Base-by-base conservation (phyloP, 2,329 filamentous ascomycete genomes). In the Magnaporthiopsis rhizophila region DNA sequence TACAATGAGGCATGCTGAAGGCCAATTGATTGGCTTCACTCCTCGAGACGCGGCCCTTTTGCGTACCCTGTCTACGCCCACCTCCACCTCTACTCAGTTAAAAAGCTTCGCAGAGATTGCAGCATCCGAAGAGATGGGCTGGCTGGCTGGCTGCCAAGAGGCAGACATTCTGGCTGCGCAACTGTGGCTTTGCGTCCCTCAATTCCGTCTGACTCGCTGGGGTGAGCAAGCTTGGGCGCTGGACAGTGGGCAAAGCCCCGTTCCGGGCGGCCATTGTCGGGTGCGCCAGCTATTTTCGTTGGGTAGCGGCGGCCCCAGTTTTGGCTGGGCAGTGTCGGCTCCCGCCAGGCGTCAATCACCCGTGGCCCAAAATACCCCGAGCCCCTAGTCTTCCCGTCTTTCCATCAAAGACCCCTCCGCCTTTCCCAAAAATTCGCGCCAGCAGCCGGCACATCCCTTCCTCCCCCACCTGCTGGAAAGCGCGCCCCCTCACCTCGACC, bases 161-260 rank as follows among this genome's bases (percentile, higher is more conserved):
- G 38, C 45, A 53, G 45, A 53, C 21, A 24, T 21, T 7, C 21
- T 50, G 15, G 15, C 38, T 21, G 38, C 38, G 11, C 38, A 15
- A 15, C 38, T 21, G 38, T 21, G 38, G 38, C 18, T 21, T 21
- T 18, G 18, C 15, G 38, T 21, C 15, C 38, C 38, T 8, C 30
- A 7, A 30, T 36, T 53, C 18, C 8, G 45, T 63, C 67, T 71
- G 68, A 69, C 71, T 71, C 69, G 71, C 70, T 71, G 69, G 69
- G 30, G 66, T 70, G 72, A 72, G 69, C 67, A 61, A 65, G 45
- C 45, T 53, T 58, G 57, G 57, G 62, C 65, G 38, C 61, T 63
- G 45, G 45, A n/a, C 45, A 53, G 45, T 24, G 45, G 45, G 45
- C 45, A 53, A 53, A 53, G 45, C 21, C 45, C 21, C 21, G 7